phyloP scores from a whole-genome alignment of 2,329 filamentous ascomycete species.

The Xylaria multiplex region DNA sequence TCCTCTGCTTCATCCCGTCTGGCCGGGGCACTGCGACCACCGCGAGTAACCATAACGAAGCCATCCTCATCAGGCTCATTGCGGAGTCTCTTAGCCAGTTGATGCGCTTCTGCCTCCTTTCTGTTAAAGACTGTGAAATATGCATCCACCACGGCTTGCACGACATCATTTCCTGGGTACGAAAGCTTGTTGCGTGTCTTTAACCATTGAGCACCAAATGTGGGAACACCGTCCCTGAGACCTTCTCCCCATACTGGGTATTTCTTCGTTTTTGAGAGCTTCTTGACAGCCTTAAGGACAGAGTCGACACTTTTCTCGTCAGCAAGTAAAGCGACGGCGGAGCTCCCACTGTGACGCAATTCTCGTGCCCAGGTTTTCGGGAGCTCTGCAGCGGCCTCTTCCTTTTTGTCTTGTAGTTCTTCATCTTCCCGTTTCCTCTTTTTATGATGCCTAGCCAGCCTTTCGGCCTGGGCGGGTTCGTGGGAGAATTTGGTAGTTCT shows the following conservation, averaged over 20 bases:
- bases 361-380: slow-evolving; percentile 78
- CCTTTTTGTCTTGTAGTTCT: slow-evolving; percentile 55
- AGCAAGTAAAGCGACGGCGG: slow-evolving; percentile 83
- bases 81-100: slow-evolving; percentile 71
- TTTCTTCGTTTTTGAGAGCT: slow-evolving; percentile 67
- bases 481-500: slow-evolving; percentile 52
- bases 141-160: slow-evolving; percentile 81
- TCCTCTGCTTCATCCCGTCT: slow-evolving; percentile 76
- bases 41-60: slow-evolving; percentile 89
- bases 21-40: slow-evolving; percentile 78
- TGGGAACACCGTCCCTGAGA: slow-evolving; percentile 64
- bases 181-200: slow-evolving; percentile 75
- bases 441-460: slow-evolving; percentile 55
- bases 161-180: slow-evolving; percentile 72
- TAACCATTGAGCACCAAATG: slow-evolving; percentile 66
- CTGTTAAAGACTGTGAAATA: slow-evolving; percentile 86
- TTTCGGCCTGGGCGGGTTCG: slow-evolving; percentile 57
- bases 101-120: slow-evolving; percentile 72
- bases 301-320: slow-evolving; percentile 81
- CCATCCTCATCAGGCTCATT: slow-evolving; percentile 93
- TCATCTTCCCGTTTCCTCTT: slow-evolving; percentile 60
- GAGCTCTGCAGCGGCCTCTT: slow-evolving; percentile 69
- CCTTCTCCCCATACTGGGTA: slow-evolving; percentile 76
- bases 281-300: slow-evolving; percentile 78
- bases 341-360: slow-evolving; percentile 77